These are phyloP conservation scores for Hamigera avellanea DNA, from an alignment of 495 filamentous ascomycete species.

Conservation along the genomic window DNA sequence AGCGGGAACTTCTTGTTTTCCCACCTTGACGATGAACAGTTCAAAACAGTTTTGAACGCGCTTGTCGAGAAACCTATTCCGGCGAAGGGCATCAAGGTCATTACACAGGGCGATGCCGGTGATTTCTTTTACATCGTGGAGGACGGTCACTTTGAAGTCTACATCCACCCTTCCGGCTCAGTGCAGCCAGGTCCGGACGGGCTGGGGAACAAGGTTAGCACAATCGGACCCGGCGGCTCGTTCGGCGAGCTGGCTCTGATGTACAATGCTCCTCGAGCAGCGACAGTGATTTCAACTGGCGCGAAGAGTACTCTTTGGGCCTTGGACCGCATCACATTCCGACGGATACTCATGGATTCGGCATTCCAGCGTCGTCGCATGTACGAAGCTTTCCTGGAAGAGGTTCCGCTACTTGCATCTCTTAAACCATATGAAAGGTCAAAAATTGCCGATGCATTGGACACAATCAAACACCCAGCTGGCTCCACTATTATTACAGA, in stretches of 20 bases:
- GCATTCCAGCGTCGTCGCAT: slow-evolving; percentile 91
- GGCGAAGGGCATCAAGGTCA: slow-evolving; percentile 90
- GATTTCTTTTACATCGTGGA: slow-evolving; percentile 99
- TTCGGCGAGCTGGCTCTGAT: slow-evolving; percentile 96
- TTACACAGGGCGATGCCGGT: slow-evolving; percentile 88
- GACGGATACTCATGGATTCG: slow-evolving; percentile 95
- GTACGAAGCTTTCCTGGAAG: slow-evolving; percentile 96
- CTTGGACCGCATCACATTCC: slow-evolving; percentile 90
- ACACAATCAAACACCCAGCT: slow-evolving; percentile 76
- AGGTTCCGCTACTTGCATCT: slow-evolving; percentile 76
- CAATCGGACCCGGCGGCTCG: slow-evolving; percentile 79
- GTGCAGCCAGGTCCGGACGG: slow-evolving; percentile 75
- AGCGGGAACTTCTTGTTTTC: slow-evolving; percentile 87
- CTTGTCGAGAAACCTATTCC: slow-evolving; percentile 92
- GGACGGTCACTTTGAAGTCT: slow-evolving; percentile 79
- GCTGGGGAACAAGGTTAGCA: slow-evolving; percentile 73
- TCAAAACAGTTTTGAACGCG: slow-evolving; percentile 74
- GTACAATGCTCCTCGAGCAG: slow-evolving; percentile 98
- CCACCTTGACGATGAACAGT: slow-evolving; percentile 88
- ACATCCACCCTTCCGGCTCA: slow-evolving; percentile 70
- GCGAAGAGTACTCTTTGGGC: slow-evolving; percentile 78
- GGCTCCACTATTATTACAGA: slow-evolving; percentile 77
- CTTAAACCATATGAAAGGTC: slow-evolving; percentile 85
- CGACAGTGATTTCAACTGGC: slow-evolving; percentile 81
- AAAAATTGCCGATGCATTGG: slow-evolving; percentile 93